Base-by-base conservation (phyloP, 345 rosid species). In the Tarenaya hassleriana region DNA sequence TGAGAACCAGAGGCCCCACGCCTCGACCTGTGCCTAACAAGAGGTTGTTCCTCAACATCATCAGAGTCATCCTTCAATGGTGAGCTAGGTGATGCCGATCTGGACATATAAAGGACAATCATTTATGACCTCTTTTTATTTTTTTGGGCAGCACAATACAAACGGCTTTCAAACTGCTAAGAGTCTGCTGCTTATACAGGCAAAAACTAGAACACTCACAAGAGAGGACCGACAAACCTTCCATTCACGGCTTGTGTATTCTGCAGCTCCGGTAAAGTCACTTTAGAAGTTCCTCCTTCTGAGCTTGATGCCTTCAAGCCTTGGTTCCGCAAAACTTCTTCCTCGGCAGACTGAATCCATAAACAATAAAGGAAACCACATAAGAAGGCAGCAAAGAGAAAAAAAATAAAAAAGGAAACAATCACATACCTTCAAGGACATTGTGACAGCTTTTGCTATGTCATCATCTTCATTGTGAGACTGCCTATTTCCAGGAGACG, bases 11-110 rank as follows among this genome's bases (percentile, higher is more conserved):
- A 75, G 24, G 81, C 67, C 11, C 35, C 51, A 47, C 69, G 79
- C 62, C 84, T 77, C 41, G 92, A 69, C 69, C 86, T 66, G 64
- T 70, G 86, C 77, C 87, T 77, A 66, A 78, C 61, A 31, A 83
- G 81, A 52, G 97, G 97, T 69, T 73, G 81, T 62, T 69, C 79
- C 60, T 75, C 85, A 60, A 59, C 77, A 57, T 86, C 95, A 65
- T 77, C 95, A 55, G 67, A 72, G 50, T 82, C 88, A 54, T 88
- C 95, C 37, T 66, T 87, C 37, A 75, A 29, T 16, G 88, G 91
- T 69, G 87, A 50, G 74, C 78, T 74, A 60, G 92, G 84, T n/a
- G 67, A 51, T 33, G 72, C 81, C 75, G 69, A 55, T 76, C 99
- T 88, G 63, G 42, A 64, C 12, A 41, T 42, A 55, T 16, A 20